Evolutionary conservation across 768 basidiomycete genomes (phyloP).

Genomic region (Tulasnella sp.): DNA sequence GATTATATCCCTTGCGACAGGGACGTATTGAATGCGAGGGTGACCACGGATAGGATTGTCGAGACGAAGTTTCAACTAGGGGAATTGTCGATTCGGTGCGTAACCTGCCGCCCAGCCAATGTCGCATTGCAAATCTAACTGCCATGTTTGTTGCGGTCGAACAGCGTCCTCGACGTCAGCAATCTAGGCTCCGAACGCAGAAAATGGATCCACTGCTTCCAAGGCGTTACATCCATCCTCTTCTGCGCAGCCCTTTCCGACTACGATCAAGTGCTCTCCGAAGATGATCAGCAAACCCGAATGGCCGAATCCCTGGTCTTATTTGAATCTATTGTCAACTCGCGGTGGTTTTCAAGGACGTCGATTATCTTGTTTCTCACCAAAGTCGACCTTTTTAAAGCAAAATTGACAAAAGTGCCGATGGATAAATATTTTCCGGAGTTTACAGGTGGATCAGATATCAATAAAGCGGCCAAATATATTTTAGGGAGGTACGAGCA

Average conservation of each 20-base stretch:
- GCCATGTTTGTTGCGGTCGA: neutral
- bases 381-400: conserved; percentile 41
- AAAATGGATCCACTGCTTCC: conserved; percentile 40
- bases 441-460: conserved; percentile 40
- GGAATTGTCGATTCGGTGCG: conserved; percentile 30
- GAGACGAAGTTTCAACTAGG: conserved; percentile 79
- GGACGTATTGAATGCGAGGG: conserved; percentile 81
- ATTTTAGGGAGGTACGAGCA: conserved; percentile 95
- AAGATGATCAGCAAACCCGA: conserved; percentile 40
- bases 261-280: conserved; percentile 43
- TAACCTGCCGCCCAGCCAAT: neutral
- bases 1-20: conserved; percentile 81
- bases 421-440: conserved; percentile 41
- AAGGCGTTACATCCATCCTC: conserved; percentile 43
- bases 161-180: conserved; percentile 43
- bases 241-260: conserved; percentile 43
- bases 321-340: conserved; percentile 42
- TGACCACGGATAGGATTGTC: conserved; percentile 82
- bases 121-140: neutral
- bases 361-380: conserved; percentile 37
- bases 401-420: conserved; percentile 39
- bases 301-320: conserved; percentile 41
- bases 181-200: conserved; percentile 41
- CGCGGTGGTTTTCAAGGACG: conserved; percentile 41
- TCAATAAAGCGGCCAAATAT: conserved; percentile 86